Evolutionary conservation across 1,139 yeast genomes (phyloP).

Genomic region (Protomyces gravidus): DNA sequence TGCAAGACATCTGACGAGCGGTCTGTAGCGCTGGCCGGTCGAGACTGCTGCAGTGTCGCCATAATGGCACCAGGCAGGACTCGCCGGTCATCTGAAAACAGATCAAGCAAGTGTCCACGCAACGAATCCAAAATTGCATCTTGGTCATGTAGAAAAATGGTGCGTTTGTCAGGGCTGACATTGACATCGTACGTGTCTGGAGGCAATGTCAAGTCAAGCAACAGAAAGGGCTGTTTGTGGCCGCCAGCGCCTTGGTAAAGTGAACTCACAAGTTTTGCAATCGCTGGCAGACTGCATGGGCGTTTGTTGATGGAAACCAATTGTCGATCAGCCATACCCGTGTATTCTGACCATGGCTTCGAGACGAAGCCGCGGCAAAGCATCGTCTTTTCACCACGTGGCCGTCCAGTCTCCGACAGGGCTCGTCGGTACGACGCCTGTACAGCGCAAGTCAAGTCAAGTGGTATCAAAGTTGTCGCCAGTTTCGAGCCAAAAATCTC

Average conservation of each 20-base stretch:
- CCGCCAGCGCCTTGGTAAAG: slow-evolving; percentile 49
- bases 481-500: slow-evolving; percentile 24
- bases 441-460: not conserved
- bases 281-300: slow-evolving; percentile 59
- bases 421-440: slow-evolving; percentile 48
- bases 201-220: slow-evolving; percentile 54
- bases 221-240: slow-evolving; percentile 68
- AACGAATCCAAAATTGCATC: slow-evolving; percentile 48
- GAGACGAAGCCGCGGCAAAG: slow-evolving; percentile 61
- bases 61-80: slow-evolving; percentile 4
- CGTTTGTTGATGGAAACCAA: slow-evolving; percentile 66
- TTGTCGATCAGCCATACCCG: slow-evolving; percentile 63
- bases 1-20: not conserved
- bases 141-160: slow-evolving; percentile 67
- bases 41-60: not conserved
- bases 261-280: slow-evolving; percentile 52
- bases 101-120: slow-evolving; percentile 40
- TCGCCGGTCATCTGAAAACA: slow-evolving; percentile 22
- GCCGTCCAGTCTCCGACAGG: slow-evolving; percentile 44
- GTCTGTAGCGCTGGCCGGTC: not conserved
- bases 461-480: slow-evolving; percentile 1
- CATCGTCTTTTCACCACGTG: not conserved
- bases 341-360: slow-evolving; percentile 50
- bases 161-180: slow-evolving; percentile 85
- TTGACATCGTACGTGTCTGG: slow-evolving; percentile 66